Evolutionary conservation across 2,329 filamentous ascomycete species (phyloP), one percentile per base, ranked within the genome.

Genomic region (Exophiala viscosa): DNA sequence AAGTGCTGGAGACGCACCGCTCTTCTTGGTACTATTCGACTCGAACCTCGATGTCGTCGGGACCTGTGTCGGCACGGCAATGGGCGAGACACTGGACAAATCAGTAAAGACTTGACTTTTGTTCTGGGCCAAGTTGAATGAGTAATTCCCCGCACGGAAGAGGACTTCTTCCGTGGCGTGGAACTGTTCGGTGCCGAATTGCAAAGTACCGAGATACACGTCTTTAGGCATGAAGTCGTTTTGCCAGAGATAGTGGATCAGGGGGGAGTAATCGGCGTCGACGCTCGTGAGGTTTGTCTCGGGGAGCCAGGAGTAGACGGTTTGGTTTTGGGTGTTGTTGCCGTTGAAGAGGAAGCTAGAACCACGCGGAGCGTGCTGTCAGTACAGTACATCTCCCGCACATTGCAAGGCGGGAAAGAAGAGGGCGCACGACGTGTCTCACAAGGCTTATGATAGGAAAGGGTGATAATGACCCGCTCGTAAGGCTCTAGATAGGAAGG

Each of bases 161-260:
- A 47, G 36, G 7, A 47, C 44, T 18, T 52, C 50, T 20, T 18
- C 33, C 2, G 14, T 14, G 8, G 50, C 23, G 35, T 54, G 46
- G 33, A 44, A 54, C 4, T 14, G 42, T 28, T 54, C 45, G 17
- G 45, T 44, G 31, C 45, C 50, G 40, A 54, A 54, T 33, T 54
- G 50, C 7, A 54, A 13, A 7, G 46, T 49, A 3, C 50, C 50
- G 7, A 54, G 45, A 18, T 44, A 49, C 13, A 54, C 8, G n/a
- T 48, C 32, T 10, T 34, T n/a, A 5, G 45, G 45, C 31, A 54
- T 54, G 39, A 54, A 54, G 10, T 33, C 20, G 32, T 45, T 44
- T 39, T 52, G 49, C 49, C 49, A 52, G 9, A 52, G 49, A 20
- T 52, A 52, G 42, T 52, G 49, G 10, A 52, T 18, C 31, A 52